phyloP scores from a whole-genome alignment of 2,329 filamentous ascomycete genomes.

The Xylariaceae sp. region DNA sequence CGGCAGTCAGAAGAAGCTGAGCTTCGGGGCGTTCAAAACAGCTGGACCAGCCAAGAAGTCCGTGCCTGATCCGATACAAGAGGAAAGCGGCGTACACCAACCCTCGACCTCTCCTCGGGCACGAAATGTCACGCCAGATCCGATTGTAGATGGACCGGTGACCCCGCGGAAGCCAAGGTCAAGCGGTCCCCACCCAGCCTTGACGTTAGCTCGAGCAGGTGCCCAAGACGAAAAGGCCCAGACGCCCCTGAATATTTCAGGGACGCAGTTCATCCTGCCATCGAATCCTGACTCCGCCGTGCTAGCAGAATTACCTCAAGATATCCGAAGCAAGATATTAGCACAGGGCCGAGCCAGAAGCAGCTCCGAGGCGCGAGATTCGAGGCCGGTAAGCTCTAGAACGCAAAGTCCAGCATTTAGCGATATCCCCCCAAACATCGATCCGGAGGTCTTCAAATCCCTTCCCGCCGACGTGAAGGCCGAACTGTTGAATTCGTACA shows the following conservation, averaged over 20 bases:
- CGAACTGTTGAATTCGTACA: slow-evolving; percentile 74
- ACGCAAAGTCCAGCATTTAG: slow-evolving; percentile 33
- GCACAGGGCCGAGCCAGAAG: slow-evolving; percentile 42
- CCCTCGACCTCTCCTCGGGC: slow-evolving; percentile 29
- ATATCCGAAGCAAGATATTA: slow-evolving; percentile 73
- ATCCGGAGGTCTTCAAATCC: slow-evolving; percentile 75
- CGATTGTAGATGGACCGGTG: slow-evolving; percentile 50
- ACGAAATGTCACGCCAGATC: slow-evolving; percentile 38
- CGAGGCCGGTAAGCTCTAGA: slow-evolving; percentile 32
- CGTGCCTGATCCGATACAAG: slow-evolving; percentile 43
- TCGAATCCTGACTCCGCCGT: slow-evolving; percentile 76
- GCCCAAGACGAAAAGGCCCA: slow-evolving; percentile 52
- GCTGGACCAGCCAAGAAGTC: slow-evolving; percentile 36
- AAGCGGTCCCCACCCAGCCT: slow-evolving; percentile 43
- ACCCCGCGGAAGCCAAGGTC: slow-evolving; percentile 48
- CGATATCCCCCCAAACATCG: slow-evolving; percentile 67
- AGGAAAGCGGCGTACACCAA: slow-evolving; percentile 33
- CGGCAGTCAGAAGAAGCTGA: slow-evolving; percentile 73
- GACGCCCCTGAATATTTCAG: slow-evolving; percentile 68
- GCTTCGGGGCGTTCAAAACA: slow-evolving; percentile 56
- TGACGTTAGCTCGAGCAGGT: slow-evolving; percentile 45
- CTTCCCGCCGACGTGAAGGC: slow-evolving; percentile 80
- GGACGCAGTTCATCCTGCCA: slow-evolving; percentile 90
- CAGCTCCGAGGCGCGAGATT: slow-evolving; percentile 24
- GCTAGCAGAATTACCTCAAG: slow-evolving; percentile 73